phyloP scores from a whole-genome alignment of 495 filamentous ascomycete genomes.

The Cairneyella variabilis region DNA sequence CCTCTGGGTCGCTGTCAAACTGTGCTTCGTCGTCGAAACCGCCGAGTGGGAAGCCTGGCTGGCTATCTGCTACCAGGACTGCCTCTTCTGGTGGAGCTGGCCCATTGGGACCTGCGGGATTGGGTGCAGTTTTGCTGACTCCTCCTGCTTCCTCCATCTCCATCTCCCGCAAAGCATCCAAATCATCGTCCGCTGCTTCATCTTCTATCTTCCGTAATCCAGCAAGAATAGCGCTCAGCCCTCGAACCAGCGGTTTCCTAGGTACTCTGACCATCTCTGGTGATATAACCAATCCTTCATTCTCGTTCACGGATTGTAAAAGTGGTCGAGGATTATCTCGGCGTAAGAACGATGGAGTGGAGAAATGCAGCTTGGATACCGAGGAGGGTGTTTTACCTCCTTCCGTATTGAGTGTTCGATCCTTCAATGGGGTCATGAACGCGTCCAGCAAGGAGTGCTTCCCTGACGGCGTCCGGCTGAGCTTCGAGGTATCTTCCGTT shows the following conservation, averaged over 20 bases:
- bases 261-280: conserved; percentile 44
- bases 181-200: conserved; percentile 70
- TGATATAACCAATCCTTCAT: conserved; percentile 29
- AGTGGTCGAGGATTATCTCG: conserved; percentile 38
- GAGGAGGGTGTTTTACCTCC: conserved; percentile 41
- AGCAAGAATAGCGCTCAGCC: conserved; percentile 75
- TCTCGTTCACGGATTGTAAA: conserved; percentile 42
- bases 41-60: conserved; percentile 50
- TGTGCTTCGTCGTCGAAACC: conserved; percentile 55
- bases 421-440: conserved; percentile 60
- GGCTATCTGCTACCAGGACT: conserved; percentile 61
- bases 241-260: conserved; percentile 62
- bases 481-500: conserved; percentile 24
- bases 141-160: conserved; percentile 38
- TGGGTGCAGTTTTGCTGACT: conserved; percentile 17
- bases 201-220: conserved; percentile 76
- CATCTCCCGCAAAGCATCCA: conserved; percentile 78
- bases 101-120: too few species aligned
- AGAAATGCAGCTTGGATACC: conserved; percentile 46
- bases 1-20: conserved; percentile 47
- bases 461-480: conserved; percentile 49
- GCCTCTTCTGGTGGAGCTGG: conserved; percentile 18
- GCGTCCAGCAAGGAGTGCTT: conserved; percentile 59
- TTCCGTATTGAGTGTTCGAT: conserved; percentile 28
- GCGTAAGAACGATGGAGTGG: conserved; percentile 75